Evolutionary conservation across 352 stramenopile genomes (phyloP).

Genomic region (Globisporangium sylvaticum): DNA sequence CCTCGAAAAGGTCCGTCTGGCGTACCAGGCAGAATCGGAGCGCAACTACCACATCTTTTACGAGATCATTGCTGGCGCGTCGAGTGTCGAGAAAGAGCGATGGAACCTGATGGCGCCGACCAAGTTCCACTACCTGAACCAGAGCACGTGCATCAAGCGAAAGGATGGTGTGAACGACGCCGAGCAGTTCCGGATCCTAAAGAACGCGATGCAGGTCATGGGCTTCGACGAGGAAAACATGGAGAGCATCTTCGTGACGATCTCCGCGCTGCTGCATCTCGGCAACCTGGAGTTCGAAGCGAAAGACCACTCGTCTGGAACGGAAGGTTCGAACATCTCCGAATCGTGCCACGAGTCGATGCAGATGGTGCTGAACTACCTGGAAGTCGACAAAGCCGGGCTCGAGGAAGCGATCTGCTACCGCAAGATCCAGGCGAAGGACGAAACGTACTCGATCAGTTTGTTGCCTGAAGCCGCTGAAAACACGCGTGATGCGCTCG

Average conservation of each 20-base stretch:
- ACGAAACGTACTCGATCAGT: conserved; percentile 87
- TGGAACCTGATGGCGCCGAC: conserved; percentile 51
- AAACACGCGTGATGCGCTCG: conserved; percentile 92
- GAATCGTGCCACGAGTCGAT: conserved; percentile 52
- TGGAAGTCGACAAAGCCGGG: conserved; percentile 83
- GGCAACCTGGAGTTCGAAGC: conserved; percentile 93
- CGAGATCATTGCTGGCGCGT: conserved; percentile 84
- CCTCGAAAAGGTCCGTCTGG: conserved; percentile 94
- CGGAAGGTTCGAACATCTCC: conserved; percentile 66
- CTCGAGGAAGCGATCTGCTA: conserved; percentile 91
- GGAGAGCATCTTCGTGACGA: conserved; percentile 89
- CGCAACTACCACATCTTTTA: conserved; percentile 98
- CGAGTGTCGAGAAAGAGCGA: conserved; percentile 51
- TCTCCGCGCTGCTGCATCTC: conserved; percentile 90
- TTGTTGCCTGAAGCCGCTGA: conserved; percentile 63
- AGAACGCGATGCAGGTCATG: conserved; percentile 82
- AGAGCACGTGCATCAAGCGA: conserved; percentile 82
- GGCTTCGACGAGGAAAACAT: conserved; percentile 88
- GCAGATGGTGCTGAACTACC: conserved; percentile 77
- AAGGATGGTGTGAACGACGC: conserved; percentile 88
- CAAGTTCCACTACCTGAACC: conserved; percentile 90
- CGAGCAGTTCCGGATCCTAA: conserved; percentile 80
- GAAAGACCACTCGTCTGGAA: conserved; percentile 46
- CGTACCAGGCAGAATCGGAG: conserved; percentile 90
- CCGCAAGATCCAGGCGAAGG: conserved; percentile 91